phyloP scores from a whole-genome alignment of 306 rosid genomes.

The Pueraria montana region DNA sequence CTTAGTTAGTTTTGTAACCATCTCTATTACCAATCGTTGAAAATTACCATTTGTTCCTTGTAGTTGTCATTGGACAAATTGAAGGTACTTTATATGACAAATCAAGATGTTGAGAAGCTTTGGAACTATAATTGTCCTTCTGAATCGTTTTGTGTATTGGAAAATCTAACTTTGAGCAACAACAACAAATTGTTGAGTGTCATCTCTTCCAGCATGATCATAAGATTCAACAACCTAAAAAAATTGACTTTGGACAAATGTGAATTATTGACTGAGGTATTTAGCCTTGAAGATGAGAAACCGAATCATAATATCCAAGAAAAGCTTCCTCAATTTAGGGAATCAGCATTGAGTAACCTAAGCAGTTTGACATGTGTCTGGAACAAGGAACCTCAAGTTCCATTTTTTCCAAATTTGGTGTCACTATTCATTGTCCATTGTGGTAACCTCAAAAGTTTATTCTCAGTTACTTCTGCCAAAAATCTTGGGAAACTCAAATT shows the following conservation, averaged over 20 bases:
- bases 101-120: neutral
- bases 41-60: neutral
- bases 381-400: slow-evolving; percentile 33
- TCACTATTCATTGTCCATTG: slow-evolving; percentile 11
- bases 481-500: slow-evolving; percentile 3
- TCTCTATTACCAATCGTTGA: neutral
- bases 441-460: neutral
- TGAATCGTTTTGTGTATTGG: neutral
- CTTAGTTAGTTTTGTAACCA: neutral
- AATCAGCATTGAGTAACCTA: neutral
- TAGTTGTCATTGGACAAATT: neutral
- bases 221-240: neutral
- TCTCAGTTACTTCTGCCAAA: neutral
- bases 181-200: neutral
- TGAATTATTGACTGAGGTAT: neutral
- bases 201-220: neutral
- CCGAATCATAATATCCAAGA: neutral
- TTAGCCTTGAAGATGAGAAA: neutral
- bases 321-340: neutral
- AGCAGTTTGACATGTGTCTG: neutral
- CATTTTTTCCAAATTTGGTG: neutral
- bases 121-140: neutral
- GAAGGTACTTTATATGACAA: neutral
- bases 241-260: neutral
- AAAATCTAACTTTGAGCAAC: neutral